phyloP scores from a whole-genome alignment of 2,329 filamentous ascomycete genomes.

The Cordyceps tenuipes region DNA sequence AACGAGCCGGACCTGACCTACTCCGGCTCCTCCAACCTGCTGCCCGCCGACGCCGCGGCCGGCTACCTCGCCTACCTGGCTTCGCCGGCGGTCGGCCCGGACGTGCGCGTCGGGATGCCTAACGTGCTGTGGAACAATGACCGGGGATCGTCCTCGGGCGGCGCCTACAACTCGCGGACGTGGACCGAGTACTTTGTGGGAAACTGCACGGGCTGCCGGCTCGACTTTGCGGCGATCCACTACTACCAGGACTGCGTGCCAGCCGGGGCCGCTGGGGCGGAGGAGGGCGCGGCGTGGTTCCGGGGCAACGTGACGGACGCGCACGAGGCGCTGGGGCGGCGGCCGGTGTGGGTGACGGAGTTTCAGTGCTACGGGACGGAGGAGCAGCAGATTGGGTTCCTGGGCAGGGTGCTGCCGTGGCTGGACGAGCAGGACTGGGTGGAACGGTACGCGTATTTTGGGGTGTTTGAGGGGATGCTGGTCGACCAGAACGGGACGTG shows the following conservation, averaged over 20 bases:
- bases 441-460: neutral
- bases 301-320: constrained; percentile 1
- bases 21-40: neutral
- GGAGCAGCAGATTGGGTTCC: neutral
- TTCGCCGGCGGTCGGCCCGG: neutral
- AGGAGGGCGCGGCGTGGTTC: neutral
- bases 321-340: neutral
- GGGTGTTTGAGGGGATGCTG: neutral
- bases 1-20: constrained; percentile 3
- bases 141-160: neutral
- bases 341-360: neutral
- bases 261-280: no score
- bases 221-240: constrained; percentile 1
- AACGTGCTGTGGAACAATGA: neutral
- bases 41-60: neutral
- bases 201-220: neutral
- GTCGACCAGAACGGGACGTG: neutral
- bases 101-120: neutral
- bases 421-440: neutral
- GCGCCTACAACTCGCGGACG: neutral
- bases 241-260: constrained; percentile 5
- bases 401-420: neutral
- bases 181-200: neutral
- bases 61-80: neutral
- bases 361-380: constrained; percentile 1